Percentiles rank a stretch among this genome's conserved stretches.
These are phyloP conservation scores for Adansonia digitata DNA, from an alignment of 345 rosid genomes.

Conservation along the genomic window DNA sequence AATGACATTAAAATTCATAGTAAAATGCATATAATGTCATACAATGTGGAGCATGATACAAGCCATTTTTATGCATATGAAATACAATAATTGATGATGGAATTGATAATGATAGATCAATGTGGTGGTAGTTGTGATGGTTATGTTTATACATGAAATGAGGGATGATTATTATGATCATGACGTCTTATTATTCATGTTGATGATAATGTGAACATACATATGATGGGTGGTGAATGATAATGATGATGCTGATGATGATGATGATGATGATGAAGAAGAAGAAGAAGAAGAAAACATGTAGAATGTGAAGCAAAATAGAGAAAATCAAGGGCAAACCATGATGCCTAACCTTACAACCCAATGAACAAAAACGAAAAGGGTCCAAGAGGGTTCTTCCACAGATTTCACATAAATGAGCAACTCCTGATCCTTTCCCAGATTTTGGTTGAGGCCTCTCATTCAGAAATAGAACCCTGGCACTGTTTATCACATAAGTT, in stretches of 20 bases:
- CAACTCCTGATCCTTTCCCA: constrained; percentile 41
- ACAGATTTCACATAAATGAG: constrained; percentile 71
- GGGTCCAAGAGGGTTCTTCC: constrained; percentile 74
- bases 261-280: too few relatives aligned
- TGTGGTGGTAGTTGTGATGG: neutral
- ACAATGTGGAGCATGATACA: neutral
- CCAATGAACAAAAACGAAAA: constrained; percentile 86
- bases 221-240: constrained; percentile 15
- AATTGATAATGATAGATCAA: neutral
- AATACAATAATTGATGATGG: neutral
- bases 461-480: constrained; percentile 70
- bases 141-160: neutral
- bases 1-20: neutral
- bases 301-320: neutral
- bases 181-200: neutral
- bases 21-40: too few relatives aligned
- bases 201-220: constrained; percentile 19
- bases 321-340: neutral
- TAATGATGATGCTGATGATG: neutral
- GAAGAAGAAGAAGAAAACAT: neutral
- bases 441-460: constrained; percentile 73
- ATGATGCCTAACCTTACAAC: constrained; percentile 78
- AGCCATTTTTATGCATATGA: neutral
- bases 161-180: too few relatives aligned
- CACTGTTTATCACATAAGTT: constrained; percentile 85